Evolutionary conservation across 2,329 filamentous ascomycete genomes (phyloP).

Genomic region (Mycosphaerella arachidis): DNA sequence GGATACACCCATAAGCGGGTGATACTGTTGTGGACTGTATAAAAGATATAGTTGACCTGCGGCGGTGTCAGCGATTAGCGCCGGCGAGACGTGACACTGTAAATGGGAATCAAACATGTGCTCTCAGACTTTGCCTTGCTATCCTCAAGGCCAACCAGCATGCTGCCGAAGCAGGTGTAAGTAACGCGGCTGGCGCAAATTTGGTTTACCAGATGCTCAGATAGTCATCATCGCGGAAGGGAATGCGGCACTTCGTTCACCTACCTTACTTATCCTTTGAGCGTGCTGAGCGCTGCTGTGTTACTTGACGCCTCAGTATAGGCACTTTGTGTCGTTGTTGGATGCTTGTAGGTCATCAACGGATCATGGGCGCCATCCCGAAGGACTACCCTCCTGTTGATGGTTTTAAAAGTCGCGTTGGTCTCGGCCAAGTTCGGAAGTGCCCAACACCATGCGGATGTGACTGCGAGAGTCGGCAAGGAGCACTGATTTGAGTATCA

Average conservation of each 20-base stretch:
- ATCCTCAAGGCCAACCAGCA: slow-evolving; percentile 50
- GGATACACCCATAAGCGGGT: too few species aligned
- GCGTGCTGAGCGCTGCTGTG: background rate
- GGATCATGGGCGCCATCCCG: slow-evolving; percentile 58
- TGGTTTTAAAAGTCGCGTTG: slow-evolving; percentile 73
- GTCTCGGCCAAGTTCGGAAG: slow-evolving; percentile 72
- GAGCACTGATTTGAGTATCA: slow-evolving; percentile 70
- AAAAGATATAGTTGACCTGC: background rate
- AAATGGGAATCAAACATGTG: background rate
- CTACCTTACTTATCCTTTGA: slow-evolving; percentile 1
- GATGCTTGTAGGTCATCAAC: slow-evolving; percentile 64
- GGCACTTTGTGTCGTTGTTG: slow-evolving; percentile 52
- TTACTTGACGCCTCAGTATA: background rate
- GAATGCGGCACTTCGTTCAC: background rate
- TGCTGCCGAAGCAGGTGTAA: slow-evolving; percentile 31
- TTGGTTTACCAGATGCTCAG: slow-evolving; percentile 48
- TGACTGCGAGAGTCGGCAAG: slow-evolving; percentile 40
- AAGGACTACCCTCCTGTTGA: slow-evolving; percentile 64
- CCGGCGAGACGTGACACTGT: background rate
- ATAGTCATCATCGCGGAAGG: slow-evolving; percentile 25
- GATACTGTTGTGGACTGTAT: too few species aligned
- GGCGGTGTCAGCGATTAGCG: background rate
- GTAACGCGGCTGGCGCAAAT: slow-evolving; percentile 42
- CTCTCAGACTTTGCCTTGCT: slow-evolving; percentile 45
- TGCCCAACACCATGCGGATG: slow-evolving; percentile 50